Conservation (phyloP, 2,329 filamentous ascomycete genomes). For the Pseudogymnoascus pannorum region DNA sequence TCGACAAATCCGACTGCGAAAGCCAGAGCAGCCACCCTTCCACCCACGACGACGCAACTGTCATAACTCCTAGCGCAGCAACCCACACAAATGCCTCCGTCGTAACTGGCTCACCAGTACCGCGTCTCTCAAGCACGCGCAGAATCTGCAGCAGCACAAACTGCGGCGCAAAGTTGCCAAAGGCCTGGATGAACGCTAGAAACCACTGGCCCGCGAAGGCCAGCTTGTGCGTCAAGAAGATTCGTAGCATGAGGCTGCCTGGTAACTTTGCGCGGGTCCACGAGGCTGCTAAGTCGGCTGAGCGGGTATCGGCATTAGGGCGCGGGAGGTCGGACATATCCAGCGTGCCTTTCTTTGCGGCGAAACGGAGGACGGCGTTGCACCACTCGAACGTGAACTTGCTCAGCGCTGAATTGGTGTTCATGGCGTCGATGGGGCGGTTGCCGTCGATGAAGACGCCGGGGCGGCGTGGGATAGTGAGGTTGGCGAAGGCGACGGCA, state of each 20-base stretch:
- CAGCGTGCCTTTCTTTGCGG: constrained; percentile 51
- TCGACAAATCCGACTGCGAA: constrained; percentile 52
- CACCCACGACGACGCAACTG: constrained; percentile 46
- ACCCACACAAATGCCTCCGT: constrained; percentile 62
- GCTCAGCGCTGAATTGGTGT: constrained; percentile 51
- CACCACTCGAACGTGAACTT: constrained; percentile 63
- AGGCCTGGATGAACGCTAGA: constrained; percentile 40
- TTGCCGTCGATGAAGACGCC: constrained; percentile 51
- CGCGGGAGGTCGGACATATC: constrained; percentile 56
- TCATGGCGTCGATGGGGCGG: constrained; percentile 54
- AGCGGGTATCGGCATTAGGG: constrained; percentile 48
- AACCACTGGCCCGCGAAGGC: constrained; percentile 51
- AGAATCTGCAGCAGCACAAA: constrained; percentile 61
- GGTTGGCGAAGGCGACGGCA: constrained; percentile 39
- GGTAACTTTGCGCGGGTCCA: constrained; percentile 43
- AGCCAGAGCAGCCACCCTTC: constrained; percentile 63
- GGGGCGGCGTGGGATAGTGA: constrained; percentile 59
- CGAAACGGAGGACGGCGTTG: constrained; percentile 44
- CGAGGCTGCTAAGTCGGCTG: constrained; percentile 41
- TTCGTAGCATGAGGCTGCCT: constrained; percentile 50
- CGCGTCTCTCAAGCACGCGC: constrained; percentile 51
- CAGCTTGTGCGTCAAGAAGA: constrained; percentile 51
- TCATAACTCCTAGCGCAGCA: constrained; percentile 51
- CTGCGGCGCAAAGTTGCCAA: constrained; percentile 59
- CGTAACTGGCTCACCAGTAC: constrained; percentile 38